Base-by-base conservation (phyloP, 352 stramenopile species). In the Globisporangium yorkense region DNA sequence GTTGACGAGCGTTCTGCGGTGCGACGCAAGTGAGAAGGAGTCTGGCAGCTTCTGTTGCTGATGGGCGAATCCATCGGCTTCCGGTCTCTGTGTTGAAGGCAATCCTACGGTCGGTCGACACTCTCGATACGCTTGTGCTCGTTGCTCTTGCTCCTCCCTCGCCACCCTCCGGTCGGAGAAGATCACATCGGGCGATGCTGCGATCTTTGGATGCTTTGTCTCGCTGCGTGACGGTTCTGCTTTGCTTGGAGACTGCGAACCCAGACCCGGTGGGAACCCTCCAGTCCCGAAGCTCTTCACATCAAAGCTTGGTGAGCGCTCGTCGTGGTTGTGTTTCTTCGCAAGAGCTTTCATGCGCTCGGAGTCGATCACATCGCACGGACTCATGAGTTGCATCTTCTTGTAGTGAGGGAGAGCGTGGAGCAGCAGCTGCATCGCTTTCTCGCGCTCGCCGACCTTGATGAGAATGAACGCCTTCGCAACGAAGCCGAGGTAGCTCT, bases 401-500 rank as follows among this genome's bases (percentile, higher is more conserved):
- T 71, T 77, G 58, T 74, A 65, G 16, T 77, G 47, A 12, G 69
- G 68, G 2, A 82, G 51, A 2, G 63, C 67, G 20, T 80, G 66
- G 4, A 64, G 41, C 6, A 82, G 54, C 27, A 75, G 51, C 3
- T 71, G 51, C 5, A 64, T 50, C 12, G 68, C 70, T 39, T 51
- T 61, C 2, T 55, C 31, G 2, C 31, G 29, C 9, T 79, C 63
- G 5, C 62, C 62, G 1, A 54, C 46, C 37, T 65, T 52, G 12
- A 58, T 31, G 3, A 77, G 54, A 18, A 76, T 61, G 39, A 68
- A 82, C 3, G 70, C 73, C 43, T 76, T 80, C 6, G 73, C 66
- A 44, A 82, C 54, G 53, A 72, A 82, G 5, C 59, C 68, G 24
- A 82, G 37, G 27, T 72, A 71, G 54, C 76, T 82, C 20, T 72